Evolutionary conservation across 1,139 yeast species (phyloP).

Genomic region (Lodderomyces theae): DNA sequence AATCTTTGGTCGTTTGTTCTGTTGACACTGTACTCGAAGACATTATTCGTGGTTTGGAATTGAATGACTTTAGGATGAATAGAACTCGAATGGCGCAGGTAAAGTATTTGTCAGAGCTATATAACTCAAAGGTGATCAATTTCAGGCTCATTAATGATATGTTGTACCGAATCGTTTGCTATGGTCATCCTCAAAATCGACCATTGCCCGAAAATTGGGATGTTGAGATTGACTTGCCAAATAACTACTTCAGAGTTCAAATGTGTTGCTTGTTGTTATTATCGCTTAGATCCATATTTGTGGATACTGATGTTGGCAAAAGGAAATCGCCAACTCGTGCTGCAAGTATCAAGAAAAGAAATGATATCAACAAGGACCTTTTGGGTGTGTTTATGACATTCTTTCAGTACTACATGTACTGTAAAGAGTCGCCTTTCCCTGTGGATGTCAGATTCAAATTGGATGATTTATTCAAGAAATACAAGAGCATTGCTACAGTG

Average conservation of each 20-base stretch:
- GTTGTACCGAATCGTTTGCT: conserved; percentile 58
- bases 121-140: conserved; percentile 47
- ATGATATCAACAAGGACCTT: conserved; percentile 20
- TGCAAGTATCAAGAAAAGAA: conserved; percentile 12
- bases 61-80: conserved; percentile 57
- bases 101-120: conserved; percentile 59
- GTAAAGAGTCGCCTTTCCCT: conserved; percentile 66
- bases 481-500: conserved; percentile 21
- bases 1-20: conserved; percentile 39
- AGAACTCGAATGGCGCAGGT: conserved; percentile 63
- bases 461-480: conserved; percentile 39
- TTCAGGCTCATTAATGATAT: conserved; percentile 50
- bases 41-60: conserved; percentile 64
- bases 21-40: conserved; percentile 69
- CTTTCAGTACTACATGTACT: conserved; percentile 71
- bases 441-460: conserved; percentile 59
- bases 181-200: conserved; percentile 65
- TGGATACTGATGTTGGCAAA: conserved; percentile 12
- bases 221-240: conserved; percentile 54
- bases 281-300: conserved; percentile 15
- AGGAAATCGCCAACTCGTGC: conserved; percentile 11
- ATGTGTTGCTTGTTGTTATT: conserved; percentile 38
- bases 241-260: conserved; percentile 71
- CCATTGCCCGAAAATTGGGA: conserved; percentile 49
- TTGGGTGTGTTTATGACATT: conserved; percentile 52